Conservation (phyloP, 2,329 filamentous ascomycete species). For the Thelonectria rubi region DNA sequence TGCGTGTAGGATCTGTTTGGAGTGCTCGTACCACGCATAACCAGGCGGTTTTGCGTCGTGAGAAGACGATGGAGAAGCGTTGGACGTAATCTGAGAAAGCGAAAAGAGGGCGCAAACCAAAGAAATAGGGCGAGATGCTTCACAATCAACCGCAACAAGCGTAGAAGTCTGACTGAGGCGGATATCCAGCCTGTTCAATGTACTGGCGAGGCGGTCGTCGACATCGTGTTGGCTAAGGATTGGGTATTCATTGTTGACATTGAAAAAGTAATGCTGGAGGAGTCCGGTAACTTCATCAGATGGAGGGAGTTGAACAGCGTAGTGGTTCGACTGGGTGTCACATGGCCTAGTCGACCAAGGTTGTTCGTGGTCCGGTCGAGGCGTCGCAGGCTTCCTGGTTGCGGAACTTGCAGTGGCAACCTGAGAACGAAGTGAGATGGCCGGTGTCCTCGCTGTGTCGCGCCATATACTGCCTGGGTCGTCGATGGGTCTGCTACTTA, state of each 20-base stretch:
- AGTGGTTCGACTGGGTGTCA: not conserved
- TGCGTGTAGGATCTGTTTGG: not conserved
- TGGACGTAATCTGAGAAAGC: not conserved
- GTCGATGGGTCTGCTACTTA: not conserved
- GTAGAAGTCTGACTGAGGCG: not conserved
- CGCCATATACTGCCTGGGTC: not conserved
- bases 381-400: not conserved
- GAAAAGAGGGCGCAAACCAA: not conserved
- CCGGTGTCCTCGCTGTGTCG: not conserved
- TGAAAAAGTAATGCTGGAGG: not conserved
- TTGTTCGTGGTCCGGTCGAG: not conserved
- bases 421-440: not conserved
- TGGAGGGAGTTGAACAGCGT: not conserved
- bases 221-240: not conserved
- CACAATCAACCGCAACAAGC: not conserved
- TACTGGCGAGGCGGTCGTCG: not conserved
- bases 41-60: not conserved
- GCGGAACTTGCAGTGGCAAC: not conserved
- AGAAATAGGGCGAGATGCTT: not conserved
- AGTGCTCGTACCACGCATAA: not conserved
- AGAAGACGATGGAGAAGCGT: not conserved
- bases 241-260: not conserved
- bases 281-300: not conserved
- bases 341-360: not conserved
- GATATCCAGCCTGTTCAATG: not conserved